These are phyloP conservation scores for Grifola frondosa DNA, from an alignment of 1,284 basidiomycete species.

Conservation along the genomic window DNA sequence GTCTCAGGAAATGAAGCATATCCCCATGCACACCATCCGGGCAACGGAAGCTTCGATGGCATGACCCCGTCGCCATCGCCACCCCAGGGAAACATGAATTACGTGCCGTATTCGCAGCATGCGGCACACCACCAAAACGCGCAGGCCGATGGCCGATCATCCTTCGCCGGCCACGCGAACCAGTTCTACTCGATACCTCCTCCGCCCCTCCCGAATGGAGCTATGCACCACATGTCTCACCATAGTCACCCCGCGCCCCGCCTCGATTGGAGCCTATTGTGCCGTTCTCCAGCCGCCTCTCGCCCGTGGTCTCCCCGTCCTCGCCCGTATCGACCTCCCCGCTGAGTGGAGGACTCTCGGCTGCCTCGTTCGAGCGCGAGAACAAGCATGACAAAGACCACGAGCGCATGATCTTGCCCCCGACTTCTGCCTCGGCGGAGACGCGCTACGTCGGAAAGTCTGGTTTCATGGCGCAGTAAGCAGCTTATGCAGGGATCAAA, in stretches of 20 bases:
- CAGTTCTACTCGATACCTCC: constrained; percentile 24
- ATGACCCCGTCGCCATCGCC: constrained; percentile 59
- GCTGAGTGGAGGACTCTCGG: constrained; percentile 25
- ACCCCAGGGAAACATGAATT: constrained; percentile 48
- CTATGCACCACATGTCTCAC: constrained; percentile 14
- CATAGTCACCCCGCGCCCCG: constrained; percentile 20
- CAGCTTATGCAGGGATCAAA: too few relatives aligned
- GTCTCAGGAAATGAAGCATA: constrained; percentile 57
- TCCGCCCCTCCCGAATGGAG: constrained; percentile 13
- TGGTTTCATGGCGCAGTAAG: constrained; percentile 16
- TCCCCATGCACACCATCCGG: constrained; percentile 44
- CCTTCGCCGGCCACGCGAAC: constrained; percentile 18
- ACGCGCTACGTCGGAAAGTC: constrained; percentile 18
- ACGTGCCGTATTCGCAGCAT: constrained; percentile 48
- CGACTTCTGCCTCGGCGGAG: constrained; percentile 20
- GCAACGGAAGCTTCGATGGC: constrained; percentile 37
- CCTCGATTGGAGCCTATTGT: constrained; percentile 36
- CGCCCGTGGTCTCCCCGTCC: constrained; percentile 40
- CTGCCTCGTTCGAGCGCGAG: constrained; percentile 57
- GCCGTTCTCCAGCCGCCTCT: constrained; percentile 35
- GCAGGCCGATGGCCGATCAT: constrained; percentile 21
- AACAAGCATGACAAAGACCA: constrained; percentile 32
- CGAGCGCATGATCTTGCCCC: constrained; percentile 26
- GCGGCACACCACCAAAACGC: constrained; percentile 19
- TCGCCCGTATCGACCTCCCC: constrained; percentile 39